Evolutionary conservation across 768 basidiomycete genomes (phyloP), one percentile per base, ranked within the genome.

Genomic region (Boletus sensibilis): DNA sequence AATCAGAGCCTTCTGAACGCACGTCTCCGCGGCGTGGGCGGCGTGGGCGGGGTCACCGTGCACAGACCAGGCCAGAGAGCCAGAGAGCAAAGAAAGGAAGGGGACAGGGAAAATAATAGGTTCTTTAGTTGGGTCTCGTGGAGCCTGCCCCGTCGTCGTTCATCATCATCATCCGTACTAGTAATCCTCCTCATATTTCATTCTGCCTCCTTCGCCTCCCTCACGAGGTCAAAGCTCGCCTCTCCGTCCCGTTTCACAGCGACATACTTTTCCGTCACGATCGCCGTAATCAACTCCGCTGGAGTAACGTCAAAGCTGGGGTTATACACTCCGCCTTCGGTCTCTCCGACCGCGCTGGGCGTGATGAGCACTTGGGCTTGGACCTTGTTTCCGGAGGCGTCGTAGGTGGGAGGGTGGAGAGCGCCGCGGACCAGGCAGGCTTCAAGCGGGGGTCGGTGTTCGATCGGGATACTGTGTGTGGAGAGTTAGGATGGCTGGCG

Each of bases 271-370:
- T 98, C 96, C 3, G 94, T 98, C 13, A 95, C 94, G 49, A 98
- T 90, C 31, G 90, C 92, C n/a, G 87, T 90, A 60, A 98, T 97
- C 41, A 98, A 76, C 56, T 90, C 88, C 3, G 94, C 92, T 1
- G 95, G 94, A 0, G 96, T 98, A 16, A 98, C 94, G 68, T 98
- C 96, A 72, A 98, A 98, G 60, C 91, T 92, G 1, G 96, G 94
- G 71, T 97, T 98, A 71, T 94, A 96, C 39, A 92, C 74, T 3
- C 56, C 68, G 2, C 61, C 66, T 21, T 60, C 44, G 0, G 55
- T 38, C 41, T 66, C 66, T 39, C 48, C 78, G 29, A 87, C 68
- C 14, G 77, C 79, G 21, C 74, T 69, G 0, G 94, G 93, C 0
- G 94, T 94, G 58, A 94, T 84, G 81, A 93, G 84, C 13, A 95